Evolutionary conservation across 2,329 filamentous ascomycete species (phyloP).

Genomic region (Pseudogymnoascus sp.): DNA sequence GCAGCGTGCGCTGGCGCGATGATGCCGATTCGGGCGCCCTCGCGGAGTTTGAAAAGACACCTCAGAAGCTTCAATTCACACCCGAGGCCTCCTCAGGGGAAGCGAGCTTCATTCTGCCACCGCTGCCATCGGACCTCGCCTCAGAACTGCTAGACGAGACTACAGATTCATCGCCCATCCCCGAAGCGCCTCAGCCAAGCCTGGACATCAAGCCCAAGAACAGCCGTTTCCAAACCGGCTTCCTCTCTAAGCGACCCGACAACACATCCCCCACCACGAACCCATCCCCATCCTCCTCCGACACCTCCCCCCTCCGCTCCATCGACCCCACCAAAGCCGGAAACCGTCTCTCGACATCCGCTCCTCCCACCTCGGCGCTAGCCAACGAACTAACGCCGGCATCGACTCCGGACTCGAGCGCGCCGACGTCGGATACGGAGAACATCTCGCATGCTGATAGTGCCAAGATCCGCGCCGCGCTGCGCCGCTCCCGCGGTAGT

Average conservation of each 20-base stretch:
- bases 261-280: constrained; percentile 51
- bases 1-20: constrained; percentile 84
- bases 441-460: constrained; percentile 23
- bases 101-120: constrained; percentile 33
- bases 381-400: constrained; percentile 18
- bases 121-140: constrained; percentile 44
- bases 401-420: not conserved
- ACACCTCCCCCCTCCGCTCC: constrained; percentile 46
- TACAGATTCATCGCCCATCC: constrained; percentile 42
- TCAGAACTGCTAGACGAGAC: constrained; percentile 33
- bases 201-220: constrained; percentile 55
- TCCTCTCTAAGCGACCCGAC: constrained; percentile 58
- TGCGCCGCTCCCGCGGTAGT: constrained; percentile 24
- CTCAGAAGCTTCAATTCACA: constrained; percentile 55
- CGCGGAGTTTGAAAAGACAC: constrained; percentile 87
- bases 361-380: constrained; percentile 27
- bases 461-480: constrained; percentile 24
- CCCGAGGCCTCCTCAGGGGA: constrained; percentile 45
- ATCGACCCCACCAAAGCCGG: constrained; percentile 41
- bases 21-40: constrained; percentile 79
- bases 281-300: constrained; percentile 44
- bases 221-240: constrained; percentile 80
- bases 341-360: constrained; percentile 35
- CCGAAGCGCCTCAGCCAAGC: constrained; percentile 46
- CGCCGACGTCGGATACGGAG: constrained; percentile 22